Conservation (phyloP, 805 yeast species). For the Yarrowia yakushimensis region DNA sequence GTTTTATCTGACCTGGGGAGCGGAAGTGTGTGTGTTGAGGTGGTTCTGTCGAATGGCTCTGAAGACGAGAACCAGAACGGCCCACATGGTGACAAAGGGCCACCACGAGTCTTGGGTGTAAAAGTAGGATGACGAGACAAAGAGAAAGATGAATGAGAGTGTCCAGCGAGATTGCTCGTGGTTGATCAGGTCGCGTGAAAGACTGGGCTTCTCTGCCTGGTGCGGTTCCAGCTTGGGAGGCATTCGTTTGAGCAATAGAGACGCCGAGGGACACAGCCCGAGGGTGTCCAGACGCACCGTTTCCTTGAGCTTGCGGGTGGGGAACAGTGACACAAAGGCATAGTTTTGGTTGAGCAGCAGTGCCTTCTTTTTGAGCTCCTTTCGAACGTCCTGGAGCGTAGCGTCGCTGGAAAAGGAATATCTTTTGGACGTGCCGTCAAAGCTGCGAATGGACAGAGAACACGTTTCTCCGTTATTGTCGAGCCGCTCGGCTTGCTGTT, state of each 20-base stretch:
- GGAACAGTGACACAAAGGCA: conserved; percentile 22
- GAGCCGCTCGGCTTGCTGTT: neutral
- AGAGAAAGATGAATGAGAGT: conserved; percentile 11
- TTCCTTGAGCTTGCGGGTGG: conserved; percentile 17
- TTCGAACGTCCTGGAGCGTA: conserved; percentile 19
- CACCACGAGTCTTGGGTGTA: conserved; percentile 24
- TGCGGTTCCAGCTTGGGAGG: conserved; percentile 20
- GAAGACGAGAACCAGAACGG: conserved; percentile 14
- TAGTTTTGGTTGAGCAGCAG: conserved; percentile 23
- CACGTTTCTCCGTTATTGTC: neutral
- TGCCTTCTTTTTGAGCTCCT: conserved; percentile 12
- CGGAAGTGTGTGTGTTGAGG: conserved; percentile 1
- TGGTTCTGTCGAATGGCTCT: conserved; percentile 22
- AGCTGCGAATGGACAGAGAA: conserved; percentile 15
- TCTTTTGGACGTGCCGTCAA: conserved; percentile 10
- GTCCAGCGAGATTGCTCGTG: conserved; percentile 26
- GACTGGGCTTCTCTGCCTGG: conserved; percentile 21
- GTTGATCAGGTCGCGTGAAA: conserved; percentile 21
- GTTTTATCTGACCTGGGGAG: neutral
- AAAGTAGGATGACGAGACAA: conserved; percentile 20
- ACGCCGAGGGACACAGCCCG: conserved; percentile 15
- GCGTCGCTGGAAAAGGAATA: conserved; percentile 8
- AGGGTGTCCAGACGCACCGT: conserved; percentile 3
- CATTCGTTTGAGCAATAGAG: conserved; percentile 5
- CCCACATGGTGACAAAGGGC: conserved; percentile 25